These are phyloP conservation scores for Nemania abortiva DNA, from an alignment of 2,329 filamentous ascomycete species.

Conservation along the genomic window DNA sequence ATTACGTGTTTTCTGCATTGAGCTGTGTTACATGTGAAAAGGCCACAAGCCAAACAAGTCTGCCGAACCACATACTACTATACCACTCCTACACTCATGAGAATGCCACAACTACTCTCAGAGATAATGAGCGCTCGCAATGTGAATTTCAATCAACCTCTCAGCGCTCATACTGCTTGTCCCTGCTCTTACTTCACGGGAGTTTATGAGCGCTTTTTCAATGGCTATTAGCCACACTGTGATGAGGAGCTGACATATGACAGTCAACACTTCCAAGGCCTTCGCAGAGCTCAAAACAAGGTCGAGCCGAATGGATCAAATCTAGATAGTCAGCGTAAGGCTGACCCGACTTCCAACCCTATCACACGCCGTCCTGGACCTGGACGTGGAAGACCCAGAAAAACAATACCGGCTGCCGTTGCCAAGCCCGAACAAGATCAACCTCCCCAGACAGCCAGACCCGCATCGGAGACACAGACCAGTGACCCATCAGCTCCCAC, in stretches of 20 bases:
- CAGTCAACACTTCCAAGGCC: conserved; percentile 72
- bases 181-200: background rate
- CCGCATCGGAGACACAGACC: conserved; percentile 29
- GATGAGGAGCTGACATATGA: conserved; percentile 37
- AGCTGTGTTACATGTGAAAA: conserved; percentile 7
- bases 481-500: conserved; percentile 21
- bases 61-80: conserved; percentile 5
- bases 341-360: conserved; percentile 67
- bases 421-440: conserved; percentile 27
- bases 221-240: background rate
- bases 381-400: conserved; percentile 66
- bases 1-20: conserved; percentile 3
- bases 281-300: conserved; percentile 68
- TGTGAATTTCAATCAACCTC: background rate
- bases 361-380: conserved; percentile 72
- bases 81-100: conserved; percentile 3
- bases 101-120: background rate
- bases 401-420: conserved; percentile 52
- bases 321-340: conserved; percentile 54
- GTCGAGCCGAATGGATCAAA: conserved; percentile 56
- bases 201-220: conserved; percentile 11
- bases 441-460: conserved; percentile 19
- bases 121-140: conserved; percentile 1
- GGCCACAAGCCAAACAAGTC: background rate
- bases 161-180: conserved; percentile 4